Base-by-base conservation (phyloP, 2,329 filamentous ascomycete genomes). In the Aspergillus fijiensis region DNA sequence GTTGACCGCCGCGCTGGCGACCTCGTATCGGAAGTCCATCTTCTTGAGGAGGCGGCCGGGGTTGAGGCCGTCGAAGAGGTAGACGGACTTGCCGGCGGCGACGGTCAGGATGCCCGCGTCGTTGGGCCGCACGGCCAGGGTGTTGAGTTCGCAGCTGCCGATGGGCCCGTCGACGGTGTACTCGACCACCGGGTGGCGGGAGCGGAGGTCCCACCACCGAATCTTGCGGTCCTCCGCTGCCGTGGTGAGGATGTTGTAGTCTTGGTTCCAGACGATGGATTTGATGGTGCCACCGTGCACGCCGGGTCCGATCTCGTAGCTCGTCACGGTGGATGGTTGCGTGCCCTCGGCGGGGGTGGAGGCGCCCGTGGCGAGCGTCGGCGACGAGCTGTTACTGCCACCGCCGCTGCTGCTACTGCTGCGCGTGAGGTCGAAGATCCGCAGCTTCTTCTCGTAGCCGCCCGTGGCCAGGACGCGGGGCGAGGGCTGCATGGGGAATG, bases 401-500 rank as follows among this genome's bases (percentile, higher is more conserved):
- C 52, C 52, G 7, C 45, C 39, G 49, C 65, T 72, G 58, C 69
- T 74, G 5, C 69, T 64, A 25, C 72, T 69, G 51, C 84, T 81
- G 61, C 87, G 86, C 16, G 86, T 86, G 16, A 99, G 82, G 70
- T 98, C 94, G 72, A 95, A 99, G 64, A 99, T 89, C 56, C 94
- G 91, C 55, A 99, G 85, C 77, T 95, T 97, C 84, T 97, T 98
- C 79, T 99, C 95, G 80, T 91, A 91, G 27, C 95, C 95, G 35
- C 94, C 95, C 0, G 95, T 98, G 5, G 94, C 95, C 29, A 99
- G 82, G 58, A 96, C 81, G 63, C 83, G 88, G n/a, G 90, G 89
- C 23, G 87, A 88, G 57, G 88, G 85, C 68, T 94, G 89, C 49
- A 90, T 87, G 2, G 91, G 90, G 70, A 97, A 98, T 11, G 95